A percentile compares a stretch with the other conserved stretches of the same genome.
Conservation (phyloP, 257 asterid species). For the Cordia subcordata region DNA sequence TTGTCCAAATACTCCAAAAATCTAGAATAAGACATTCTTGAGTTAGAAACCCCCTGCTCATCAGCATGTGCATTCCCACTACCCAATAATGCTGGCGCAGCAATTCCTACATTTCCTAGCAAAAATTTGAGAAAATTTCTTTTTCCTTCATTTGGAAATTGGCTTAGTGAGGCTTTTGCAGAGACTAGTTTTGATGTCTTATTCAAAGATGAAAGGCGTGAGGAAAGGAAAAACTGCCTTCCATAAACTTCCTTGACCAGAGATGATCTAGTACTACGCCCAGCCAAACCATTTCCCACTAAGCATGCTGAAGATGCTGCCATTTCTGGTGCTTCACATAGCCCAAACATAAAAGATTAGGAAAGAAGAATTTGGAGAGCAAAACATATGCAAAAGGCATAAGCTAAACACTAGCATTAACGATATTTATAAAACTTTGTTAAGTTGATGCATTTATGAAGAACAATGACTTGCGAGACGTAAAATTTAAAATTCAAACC, state of each 20-base stretch:
- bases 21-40: slow-evolving; percentile 95
- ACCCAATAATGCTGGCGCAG: slow-evolving; percentile 54
- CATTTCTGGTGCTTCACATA: slow-evolving; percentile 30
- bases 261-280: slow-evolving; percentile 34
- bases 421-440: too few species aligned
- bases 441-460: too few species aligned
- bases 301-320: slow-evolving; percentile 77
- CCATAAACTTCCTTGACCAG: slow-evolving; percentile 56
- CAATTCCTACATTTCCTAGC: slow-evolving; percentile 65
- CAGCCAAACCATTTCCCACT: slow-evolving; percentile 57
- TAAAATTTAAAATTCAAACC: too few species aligned
- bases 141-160: slow-evolving; percentile 48
- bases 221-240: slow-evolving; percentile 36
- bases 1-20: slow-evolving; percentile 92
- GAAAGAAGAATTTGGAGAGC: too few species aligned
- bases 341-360: too few species aligned
- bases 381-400: too few species aligned
- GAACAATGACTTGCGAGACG: too few species aligned
- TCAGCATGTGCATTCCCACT: slow-evolving; percentile 71
- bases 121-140: slow-evolving; percentile 72
- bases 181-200: slow-evolving; percentile 36
- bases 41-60: slow-evolving; percentile 87
- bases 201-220: slow-evolving; percentile 43
- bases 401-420: too few species aligned
- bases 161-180: slow-evolving; percentile 47